Evolutionary conservation across 129 eudicot genomes (phyloP).

Genomic region (Lactuca sativa): DNA sequence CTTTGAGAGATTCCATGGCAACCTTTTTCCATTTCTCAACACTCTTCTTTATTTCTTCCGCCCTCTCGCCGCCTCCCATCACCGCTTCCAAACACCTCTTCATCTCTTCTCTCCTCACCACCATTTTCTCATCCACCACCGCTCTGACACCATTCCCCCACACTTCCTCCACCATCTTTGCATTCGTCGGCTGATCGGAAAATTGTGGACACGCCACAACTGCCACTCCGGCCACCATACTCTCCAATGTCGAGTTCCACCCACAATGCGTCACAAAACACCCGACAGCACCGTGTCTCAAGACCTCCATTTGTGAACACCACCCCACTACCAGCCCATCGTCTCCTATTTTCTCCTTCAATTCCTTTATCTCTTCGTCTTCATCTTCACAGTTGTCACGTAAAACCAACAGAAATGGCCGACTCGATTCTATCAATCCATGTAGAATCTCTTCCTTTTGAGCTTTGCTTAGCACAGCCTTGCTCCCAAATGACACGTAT

Average conservation of each 20-base stretch:
- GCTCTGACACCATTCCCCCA: conserved; percentile 49
- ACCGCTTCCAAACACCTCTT: conserved; percentile 43
- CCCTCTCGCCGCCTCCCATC: conserved; percentile 43
- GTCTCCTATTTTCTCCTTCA: conserved; percentile 25
- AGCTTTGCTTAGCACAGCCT: neutral
- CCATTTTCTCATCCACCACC: conserved; percentile 29
- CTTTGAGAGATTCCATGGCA: conserved; percentile 55
- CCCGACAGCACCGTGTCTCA: conserved; percentile 50
- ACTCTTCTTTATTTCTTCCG: conserved; percentile 37
- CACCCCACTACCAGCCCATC: conserved; percentile 48
- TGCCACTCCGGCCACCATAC: conserved; percentile 61
- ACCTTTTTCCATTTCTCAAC: conserved; percentile 36
- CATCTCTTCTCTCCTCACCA: conserved; percentile 32
- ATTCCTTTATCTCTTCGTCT: conserved; percentile 7
- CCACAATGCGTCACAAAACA: conserved; percentile 66
- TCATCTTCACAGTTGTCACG: conserved; percentile 10
- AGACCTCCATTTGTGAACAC: conserved; percentile 52
- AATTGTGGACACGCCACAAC: conserved; percentile 56
- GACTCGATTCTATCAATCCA: conserved; percentile 10
- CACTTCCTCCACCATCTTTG: conserved; percentile 49
- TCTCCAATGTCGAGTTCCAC: conserved; percentile 62
- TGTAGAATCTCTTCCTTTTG: conserved; percentile 14
- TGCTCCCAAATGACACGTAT: conserved; percentile 6
- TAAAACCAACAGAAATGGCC: conserved; percentile 20
- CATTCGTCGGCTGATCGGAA: conserved; percentile 51